Conservation (phyloP, 495 filamentous ascomycete genomes). For the Platismatia glauca region DNA sequence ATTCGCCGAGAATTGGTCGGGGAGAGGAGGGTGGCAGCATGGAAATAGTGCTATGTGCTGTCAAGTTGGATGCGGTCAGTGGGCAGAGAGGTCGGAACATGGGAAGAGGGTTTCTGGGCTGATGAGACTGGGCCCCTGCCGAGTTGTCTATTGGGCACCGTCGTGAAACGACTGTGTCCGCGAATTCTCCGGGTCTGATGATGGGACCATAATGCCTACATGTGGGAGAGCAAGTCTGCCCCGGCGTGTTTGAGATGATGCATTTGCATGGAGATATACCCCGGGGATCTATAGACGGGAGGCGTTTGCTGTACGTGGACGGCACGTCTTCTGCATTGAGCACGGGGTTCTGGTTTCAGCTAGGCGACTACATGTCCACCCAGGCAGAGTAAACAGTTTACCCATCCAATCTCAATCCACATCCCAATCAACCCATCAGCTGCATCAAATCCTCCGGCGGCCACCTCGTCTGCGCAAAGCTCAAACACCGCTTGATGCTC, state of each 20-base stretch:
- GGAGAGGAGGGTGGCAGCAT: conserved; percentile 29
- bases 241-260: background rate
- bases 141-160: background rate
- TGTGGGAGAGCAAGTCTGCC: background rate
- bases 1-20: conserved; percentile 1
- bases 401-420: background rate
- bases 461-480: conserved; percentile 95
- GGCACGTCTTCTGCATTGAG: background rate
- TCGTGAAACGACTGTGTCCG: background rate
- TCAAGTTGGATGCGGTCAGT: conserved; percentile 71
- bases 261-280: background rate
- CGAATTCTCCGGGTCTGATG: background rate
- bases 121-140: background rate
- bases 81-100: conserved; percentile 60
- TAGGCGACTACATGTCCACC: background rate
- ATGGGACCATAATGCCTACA: background rate
- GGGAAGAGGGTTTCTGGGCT: conserved; percentile 53
- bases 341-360: background rate
- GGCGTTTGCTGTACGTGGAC: background rate
- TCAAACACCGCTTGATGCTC: conserved; percentile 94
- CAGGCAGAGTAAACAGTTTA: background rate
- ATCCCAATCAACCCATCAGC: conserved; percentile 71
- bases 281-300: background rate
- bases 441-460: conserved; percentile 86
- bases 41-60: conserved; percentile 63